Evolutionary conservation across 2,329 filamentous ascomycete species (phyloP).

Genomic region (Cladophialophora immunda): DNA sequence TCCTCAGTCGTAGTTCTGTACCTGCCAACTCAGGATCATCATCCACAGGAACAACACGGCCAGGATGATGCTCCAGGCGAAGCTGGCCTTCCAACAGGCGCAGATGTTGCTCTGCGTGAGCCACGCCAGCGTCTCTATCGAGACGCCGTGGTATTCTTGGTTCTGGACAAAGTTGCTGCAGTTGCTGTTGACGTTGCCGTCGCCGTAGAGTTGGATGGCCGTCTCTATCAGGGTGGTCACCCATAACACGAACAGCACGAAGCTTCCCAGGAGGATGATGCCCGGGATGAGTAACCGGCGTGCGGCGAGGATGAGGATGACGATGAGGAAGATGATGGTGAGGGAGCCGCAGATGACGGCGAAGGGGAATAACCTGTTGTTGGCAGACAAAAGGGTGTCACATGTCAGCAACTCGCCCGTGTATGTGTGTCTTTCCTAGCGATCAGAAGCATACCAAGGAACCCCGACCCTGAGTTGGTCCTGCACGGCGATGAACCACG

Average conservation of each 20-base stretch:
- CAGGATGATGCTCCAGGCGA: slow-evolving; percentile 70
- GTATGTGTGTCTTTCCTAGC: not conserved
- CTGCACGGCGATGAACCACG: slow-evolving; percentile 68
- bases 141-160: slow-evolving; percentile 57
- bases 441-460: slow-evolving; percentile 62
- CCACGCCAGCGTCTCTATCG: slow-evolving; percentile 66
- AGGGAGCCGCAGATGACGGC: slow-evolving; percentile 67
- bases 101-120: slow-evolving; percentile 70
- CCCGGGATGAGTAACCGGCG: slow-evolving; percentile 66
- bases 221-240: slow-evolving; percentile 70
- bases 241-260: slow-evolving; percentile 69
- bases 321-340: slow-evolving; percentile 65
- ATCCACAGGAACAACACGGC: slow-evolving; percentile 72
- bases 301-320: slow-evolving; percentile 65
- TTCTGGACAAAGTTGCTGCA: slow-evolving; percentile 66
- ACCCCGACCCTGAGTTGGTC: slow-evolving; percentile 62
- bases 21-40: slow-evolving; percentile 69
- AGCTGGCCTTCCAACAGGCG: slow-evolving; percentile 69
- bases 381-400: not conserved
- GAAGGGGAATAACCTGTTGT: slow-evolving; percentile 69
- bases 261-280: slow-evolving; percentile 67
- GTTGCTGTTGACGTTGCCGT: slow-evolving; percentile 65
- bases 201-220: slow-evolving; percentile 67
- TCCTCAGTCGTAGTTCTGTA: slow-evolving; percentile 54
- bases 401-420: not conserved